Percentiles rank a stretch among this genome's conserved stretches.
Evolutionary conservation across 441 rosid species (phyloP).

Genomic region (Pelargonium myrrhifolium): DNA sequence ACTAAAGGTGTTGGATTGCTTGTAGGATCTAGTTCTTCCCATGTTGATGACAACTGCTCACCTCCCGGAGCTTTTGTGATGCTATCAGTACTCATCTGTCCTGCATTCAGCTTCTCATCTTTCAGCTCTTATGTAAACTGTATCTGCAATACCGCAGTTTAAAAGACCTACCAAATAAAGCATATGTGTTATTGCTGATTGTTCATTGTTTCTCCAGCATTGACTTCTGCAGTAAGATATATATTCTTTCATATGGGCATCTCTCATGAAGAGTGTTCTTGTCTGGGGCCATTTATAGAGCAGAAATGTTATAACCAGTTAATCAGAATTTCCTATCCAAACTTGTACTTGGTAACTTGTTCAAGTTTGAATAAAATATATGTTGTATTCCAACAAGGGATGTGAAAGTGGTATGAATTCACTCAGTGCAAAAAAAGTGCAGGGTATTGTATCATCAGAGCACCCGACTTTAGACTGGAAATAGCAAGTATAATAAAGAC

Average conservation of each 20-base stretch:
- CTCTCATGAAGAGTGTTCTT: no score
- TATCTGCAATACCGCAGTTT: slow-evolving; percentile 27
- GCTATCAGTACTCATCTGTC: background rate
- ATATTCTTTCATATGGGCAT: no score
- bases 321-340: no score
- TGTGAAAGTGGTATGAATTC: background rate
- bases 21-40: slow-evolving; percentile 16
- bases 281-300: no score
- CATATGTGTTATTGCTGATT: no score
- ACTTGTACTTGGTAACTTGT: no score
- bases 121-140: slow-evolving; percentile 15
- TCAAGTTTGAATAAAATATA: no score
- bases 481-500: background rate
- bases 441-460: slow-evolving; percentile 11
- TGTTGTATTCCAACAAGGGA: no score
- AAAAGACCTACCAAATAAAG: no score
- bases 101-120: slow-evolving; percentile 12
- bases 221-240: no score
- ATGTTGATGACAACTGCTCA: slow-evolving; percentile 16
- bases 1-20: slow-evolving; percentile 23
- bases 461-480: slow-evolving; percentile 49
- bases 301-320: no score
- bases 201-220: no score
- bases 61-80: slow-evolving; percentile 12
- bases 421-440: background rate